Evolutionary conservation across 306 rosid genomes (phyloP).

Genomic region (Canavalia ensiformis): DNA sequence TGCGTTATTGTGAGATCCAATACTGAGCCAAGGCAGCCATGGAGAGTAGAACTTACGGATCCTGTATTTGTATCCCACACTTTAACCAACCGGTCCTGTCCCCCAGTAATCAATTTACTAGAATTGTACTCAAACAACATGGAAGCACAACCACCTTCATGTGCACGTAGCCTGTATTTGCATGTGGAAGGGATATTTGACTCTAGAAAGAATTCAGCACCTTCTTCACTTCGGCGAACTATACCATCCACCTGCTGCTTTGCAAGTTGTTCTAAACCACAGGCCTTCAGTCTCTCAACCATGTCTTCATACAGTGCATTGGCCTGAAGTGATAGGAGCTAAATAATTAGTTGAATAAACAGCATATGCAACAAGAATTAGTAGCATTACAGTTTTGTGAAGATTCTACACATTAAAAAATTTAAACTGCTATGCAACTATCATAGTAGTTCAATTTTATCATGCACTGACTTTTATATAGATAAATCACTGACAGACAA

Average conservation of each 20-base stretch:
- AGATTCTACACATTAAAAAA: constrained; percentile 15
- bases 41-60: constrained; percentile 64
- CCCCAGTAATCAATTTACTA: constrained; percentile 84
- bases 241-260: constrained; percentile 97
- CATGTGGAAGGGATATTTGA: constrained; percentile 77
- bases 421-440: constrained; percentile 32
- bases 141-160: constrained; percentile 97
- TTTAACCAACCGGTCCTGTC: constrained; percentile 90
- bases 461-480: constrained; percentile 27
- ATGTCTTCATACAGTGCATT: constrained; percentile 93
- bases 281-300: constrained; percentile 76
- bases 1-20: constrained; percentile 88
- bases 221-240: constrained; percentile 95
- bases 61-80: constrained; percentile 92
- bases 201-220: constrained; percentile 89
- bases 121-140: constrained; percentile 82
- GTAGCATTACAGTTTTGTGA: constrained; percentile 22
- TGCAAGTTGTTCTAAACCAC: constrained; percentile 92
- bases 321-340: constrained; percentile 63
- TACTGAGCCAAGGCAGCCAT: constrained; percentile 95
- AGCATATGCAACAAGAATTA: constrained; percentile 38
- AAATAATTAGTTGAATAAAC: constrained; percentile 26
- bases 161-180: constrained; percentile 78
- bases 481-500: not conserved
- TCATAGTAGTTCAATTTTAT: constrained; percentile 3